Percentiles rank a stretch among this genome's conserved stretches.
phyloP scores from a whole-genome alignment of 495 filamentous ascomycete genomes.

The Cudoniella acicularis region DNA sequence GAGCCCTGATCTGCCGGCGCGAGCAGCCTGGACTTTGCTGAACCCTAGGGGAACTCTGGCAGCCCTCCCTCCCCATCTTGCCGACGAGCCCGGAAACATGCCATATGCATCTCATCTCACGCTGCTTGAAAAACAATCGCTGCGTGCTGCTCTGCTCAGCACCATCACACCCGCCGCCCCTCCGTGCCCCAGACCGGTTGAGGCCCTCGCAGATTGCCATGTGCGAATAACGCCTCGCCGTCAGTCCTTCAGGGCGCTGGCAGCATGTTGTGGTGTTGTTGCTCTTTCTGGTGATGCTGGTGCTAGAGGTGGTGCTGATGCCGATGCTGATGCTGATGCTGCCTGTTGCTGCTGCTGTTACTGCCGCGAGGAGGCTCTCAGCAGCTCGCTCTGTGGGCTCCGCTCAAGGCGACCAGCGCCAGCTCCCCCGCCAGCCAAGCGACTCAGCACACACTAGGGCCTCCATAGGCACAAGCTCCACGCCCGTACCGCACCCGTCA shows the following conservation, averaged over 20 bases:
- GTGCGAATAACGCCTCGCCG: background rate
- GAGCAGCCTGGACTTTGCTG: background rate
- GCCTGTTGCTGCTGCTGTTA: background rate
- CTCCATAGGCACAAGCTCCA: too few relatives aligned
- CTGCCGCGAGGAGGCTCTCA: background rate
- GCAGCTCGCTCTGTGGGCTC: background rate
- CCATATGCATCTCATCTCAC: constrained; percentile 16
- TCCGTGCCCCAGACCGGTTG: background rate
- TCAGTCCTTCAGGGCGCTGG: background rate
- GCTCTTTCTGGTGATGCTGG: background rate
- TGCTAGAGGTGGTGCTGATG: background rate
- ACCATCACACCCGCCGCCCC: background rate
- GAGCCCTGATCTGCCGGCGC: constrained; percentile 21
- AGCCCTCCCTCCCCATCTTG: constrained; percentile 17
- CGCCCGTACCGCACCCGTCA: too few relatives aligned
- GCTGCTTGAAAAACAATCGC: background rate
- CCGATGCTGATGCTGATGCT: too few relatives aligned
- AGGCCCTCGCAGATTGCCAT: background rate
- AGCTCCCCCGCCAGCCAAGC: too few relatives aligned
- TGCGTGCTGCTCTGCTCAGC: background rate
- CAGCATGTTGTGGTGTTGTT: background rate
- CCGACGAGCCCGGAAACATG: constrained; percentile 8
- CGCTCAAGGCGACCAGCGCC: background rate
- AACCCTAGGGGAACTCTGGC: background rate
- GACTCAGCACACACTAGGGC: too few relatives aligned